Percentiles rank a stretch among this genome's conserved stretches.
Evolutionary conservation across 106 monocot species (phyloP).

Genomic region (Acorus calamus): DNA sequence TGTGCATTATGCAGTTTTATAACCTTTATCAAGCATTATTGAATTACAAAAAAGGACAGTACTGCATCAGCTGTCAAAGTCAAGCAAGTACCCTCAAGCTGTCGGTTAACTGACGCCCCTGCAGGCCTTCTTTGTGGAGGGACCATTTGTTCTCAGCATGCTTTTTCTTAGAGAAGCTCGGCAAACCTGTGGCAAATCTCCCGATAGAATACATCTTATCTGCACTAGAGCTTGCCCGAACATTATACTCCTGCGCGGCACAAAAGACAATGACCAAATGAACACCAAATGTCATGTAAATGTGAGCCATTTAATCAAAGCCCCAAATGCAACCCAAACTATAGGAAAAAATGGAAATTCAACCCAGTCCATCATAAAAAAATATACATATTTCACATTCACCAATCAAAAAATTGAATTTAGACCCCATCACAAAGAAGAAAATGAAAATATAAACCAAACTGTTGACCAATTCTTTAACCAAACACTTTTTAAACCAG

Average conservation of each 20-base stretch:
- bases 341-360: too few species aligned
- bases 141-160: slow-evolving; percentile 66
- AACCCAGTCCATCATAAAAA: too few species aligned
- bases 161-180: slow-evolving; percentile 66
- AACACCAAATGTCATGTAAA: not conserved
- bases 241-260: slow-evolving; percentile 60
- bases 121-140: slow-evolving; percentile 68
- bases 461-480: too few species aligned
- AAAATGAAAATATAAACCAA: too few species aligned
- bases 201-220: slow-evolving; percentile 65
- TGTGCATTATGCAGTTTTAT: too few species aligned
- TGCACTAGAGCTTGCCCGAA: slow-evolving; percentile 40
- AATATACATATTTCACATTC: too few species aligned
- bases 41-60: not conserved
- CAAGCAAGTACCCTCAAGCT: slow-evolving; percentile 28
- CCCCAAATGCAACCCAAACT: too few species aligned
- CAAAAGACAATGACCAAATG: not conserved
- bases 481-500: too few species aligned
- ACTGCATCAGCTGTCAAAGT: not conserved
- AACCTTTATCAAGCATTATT: too few species aligned
- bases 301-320: too few species aligned
- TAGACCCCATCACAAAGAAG: too few species aligned
- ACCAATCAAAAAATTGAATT: too few species aligned
- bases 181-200: slow-evolving; percentile 64
- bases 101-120: slow-evolving; percentile 61